Evolutionary conservation across 495 filamentous ascomycete species (phyloP), one percentile per base, ranked within the genome.

Genomic region (Xylaria intraflava): DNA sequence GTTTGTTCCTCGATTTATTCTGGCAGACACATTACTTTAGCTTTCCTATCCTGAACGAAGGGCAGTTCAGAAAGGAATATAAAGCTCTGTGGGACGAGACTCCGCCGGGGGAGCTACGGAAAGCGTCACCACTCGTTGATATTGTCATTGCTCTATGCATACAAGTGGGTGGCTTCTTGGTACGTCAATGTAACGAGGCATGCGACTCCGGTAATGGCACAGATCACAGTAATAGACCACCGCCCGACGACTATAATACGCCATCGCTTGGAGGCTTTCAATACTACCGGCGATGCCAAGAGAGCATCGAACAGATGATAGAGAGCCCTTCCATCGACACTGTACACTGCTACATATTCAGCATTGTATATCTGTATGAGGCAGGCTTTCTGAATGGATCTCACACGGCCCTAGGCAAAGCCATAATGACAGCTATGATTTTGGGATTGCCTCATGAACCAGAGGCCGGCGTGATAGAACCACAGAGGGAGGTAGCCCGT

Each of bases 141-240:
- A 75, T 79, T 24, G 58, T 79, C 16, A 58, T 81, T 16, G 78
- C 77, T 2, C 38, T 79, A 16, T 75, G 72, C 46, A 78, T 79
- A 69, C 76, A 79, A 53, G 73, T 74, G 49, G 70, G 69, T 22
- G n/a, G n/a, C n/a, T n/a, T n/a, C n/a, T n/a, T n/a, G n/a, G n/a
- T n/a, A n/a, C n/a, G n/a, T n/a, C n/a, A n/a, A n/a, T n/a, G n/a
- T n/a, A n/a, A n/a, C n/a, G 65, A 68, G 29, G 60, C 68, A n/a
- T 33, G 44, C 11, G 38, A 36, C 20, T 44, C 46, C 11, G 42
- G 41, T 14, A 55, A 45, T 9, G 47, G 36, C 20, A 29, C 6
- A 24, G 27, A 35, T 3, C 39, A 43, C 16, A 61, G 41, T 45
- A 56, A 48, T 10, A 42, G 52, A 17, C 41, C 60, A 19, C 60